phyloP scores from a whole-genome alignment of 2,329 filamentous ascomycete genomes.

The Aspergillus amoenus region DNA sequence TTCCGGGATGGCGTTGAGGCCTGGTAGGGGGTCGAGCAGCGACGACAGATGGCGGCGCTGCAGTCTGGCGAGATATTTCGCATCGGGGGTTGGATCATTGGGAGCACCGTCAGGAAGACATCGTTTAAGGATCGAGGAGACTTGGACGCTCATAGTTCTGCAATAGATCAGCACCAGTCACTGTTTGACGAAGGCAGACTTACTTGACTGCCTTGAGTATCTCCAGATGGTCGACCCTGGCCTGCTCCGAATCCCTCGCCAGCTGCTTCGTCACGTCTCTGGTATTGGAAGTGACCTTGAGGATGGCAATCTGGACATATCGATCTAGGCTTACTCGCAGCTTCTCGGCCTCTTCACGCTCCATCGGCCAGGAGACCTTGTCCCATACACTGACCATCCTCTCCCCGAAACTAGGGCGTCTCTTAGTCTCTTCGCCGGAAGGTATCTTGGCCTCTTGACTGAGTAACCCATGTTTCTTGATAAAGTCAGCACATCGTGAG shows the following conservation, averaged over 20 bases:
- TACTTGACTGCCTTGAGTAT: conserved; percentile 14
- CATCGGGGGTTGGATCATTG: conserved; percentile 4
- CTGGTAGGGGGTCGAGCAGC: conserved; percentile 5
- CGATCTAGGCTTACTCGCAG: conserved; percentile 11
- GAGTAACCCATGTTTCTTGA: conserved; percentile 4
- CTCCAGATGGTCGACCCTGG: conserved; percentile 10
- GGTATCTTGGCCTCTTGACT: not conserved
- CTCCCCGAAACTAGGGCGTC: not conserved
- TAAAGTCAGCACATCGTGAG: conserved; percentile 5
- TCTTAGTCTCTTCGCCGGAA: not conserved
- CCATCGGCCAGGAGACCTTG: conserved; percentile 11
- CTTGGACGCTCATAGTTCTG: conserved; percentile 11
- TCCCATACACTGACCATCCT: conserved; percentile 5
- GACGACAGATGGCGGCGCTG: not conserved
- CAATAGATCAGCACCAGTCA: not conserved
- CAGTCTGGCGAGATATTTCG: conserved; percentile 4
- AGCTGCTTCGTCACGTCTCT: conserved; percentile 4
- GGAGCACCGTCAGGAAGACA: conserved; percentile 3
- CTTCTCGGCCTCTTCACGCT: conserved; percentile 12
- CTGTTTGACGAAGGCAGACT: not conserved
- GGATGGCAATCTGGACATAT: conserved; percentile 12
- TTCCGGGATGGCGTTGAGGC: conserved; percentile 7
- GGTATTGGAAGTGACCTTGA: conserved; percentile 9
- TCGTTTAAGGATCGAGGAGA: conserved; percentile 11
- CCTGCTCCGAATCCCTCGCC: conserved; percentile 1